These are phyloP conservation scores for Chytridium lagenaria DNA, from an alignment of 371 early-diverging fungal genomes.

Conservation along the genomic window DNA sequence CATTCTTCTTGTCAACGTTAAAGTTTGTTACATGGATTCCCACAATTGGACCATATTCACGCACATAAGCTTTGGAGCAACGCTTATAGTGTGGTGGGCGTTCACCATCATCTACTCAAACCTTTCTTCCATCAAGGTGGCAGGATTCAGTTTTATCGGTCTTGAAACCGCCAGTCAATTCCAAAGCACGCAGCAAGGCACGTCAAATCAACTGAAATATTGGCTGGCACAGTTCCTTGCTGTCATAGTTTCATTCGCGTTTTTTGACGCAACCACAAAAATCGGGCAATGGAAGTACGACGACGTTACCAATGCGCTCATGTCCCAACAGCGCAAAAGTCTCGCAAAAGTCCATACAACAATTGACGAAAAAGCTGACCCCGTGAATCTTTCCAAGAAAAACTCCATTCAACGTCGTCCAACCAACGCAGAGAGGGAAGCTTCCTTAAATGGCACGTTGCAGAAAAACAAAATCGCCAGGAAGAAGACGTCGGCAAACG, in stretches of 20 bases:
- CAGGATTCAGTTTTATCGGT: background rate
- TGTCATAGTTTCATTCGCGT: background rate
- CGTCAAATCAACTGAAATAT: background rate
- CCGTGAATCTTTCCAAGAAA: background rate
- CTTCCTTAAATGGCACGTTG: background rate
- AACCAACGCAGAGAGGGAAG: background rate
- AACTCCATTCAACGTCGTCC: background rate
- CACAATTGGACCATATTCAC: constrained; percentile 31
- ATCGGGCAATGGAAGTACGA: constrained; percentile 1
- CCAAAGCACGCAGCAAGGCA: background rate
- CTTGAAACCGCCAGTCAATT: background rate
- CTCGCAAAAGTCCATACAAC: background rate
- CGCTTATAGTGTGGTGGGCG: constrained; percentile 9
- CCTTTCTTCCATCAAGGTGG: background rate
- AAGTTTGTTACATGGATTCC: constrained; percentile 33
- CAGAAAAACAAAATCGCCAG: background rate
- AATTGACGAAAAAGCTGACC: background rate
- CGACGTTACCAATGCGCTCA: background rate
- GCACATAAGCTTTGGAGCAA: constrained; percentile 13
- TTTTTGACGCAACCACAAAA: background rate
- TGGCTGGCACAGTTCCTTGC: constrained; percentile 5
- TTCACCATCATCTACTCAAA: constrained; percentile 5
- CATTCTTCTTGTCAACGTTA: constrained; percentile 34
- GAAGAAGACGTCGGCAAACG: background rate
- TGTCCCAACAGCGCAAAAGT: background rate